Conservation (phyloP, 345 rosid genomes). For the Corchorus olitorius region DNA sequence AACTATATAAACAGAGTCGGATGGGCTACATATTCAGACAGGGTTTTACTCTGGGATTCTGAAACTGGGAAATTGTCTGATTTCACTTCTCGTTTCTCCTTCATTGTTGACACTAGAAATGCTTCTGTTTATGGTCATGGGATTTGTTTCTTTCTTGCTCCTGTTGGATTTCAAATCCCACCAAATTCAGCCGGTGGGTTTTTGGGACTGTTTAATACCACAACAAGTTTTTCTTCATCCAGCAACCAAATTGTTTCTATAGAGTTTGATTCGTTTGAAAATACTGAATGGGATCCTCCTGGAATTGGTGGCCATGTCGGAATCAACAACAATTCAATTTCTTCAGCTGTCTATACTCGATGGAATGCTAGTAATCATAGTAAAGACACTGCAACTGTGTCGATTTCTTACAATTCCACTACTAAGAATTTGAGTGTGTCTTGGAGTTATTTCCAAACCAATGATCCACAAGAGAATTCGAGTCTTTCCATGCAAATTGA, state of each 20-base stretch:
- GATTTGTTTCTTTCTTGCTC: conserved; percentile 36
- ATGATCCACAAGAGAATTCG: conserved; percentile 21
- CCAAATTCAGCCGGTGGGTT: conserved; percentile 45
- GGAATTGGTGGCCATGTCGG: conserved; percentile 40
- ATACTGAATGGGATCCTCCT: conserved; percentile 23
- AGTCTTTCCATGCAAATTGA: conserved; percentile 35
- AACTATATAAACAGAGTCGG: conserved; percentile 31
- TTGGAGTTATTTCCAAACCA: conserved; percentile 30
- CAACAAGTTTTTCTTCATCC: conserved; percentile 8
- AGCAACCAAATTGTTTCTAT: conserved; percentile 28
- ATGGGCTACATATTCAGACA: conserved; percentile 30
- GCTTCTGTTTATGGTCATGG: conserved; percentile 21
- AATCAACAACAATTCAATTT: conserved; percentile 42
- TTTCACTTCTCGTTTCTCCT: conserved; percentile 39
- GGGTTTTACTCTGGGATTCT: conserved; percentile 35
- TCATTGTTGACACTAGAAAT: conserved; percentile 19
- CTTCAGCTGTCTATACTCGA: conserved; percentile 27
- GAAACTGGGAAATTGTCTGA: conserved; percentile 29
- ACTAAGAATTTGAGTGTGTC: conserved; percentile 35
- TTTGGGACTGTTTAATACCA: conserved; percentile 42
- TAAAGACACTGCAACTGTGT: conserved; percentile 30
- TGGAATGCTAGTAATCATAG: conserved; percentile 48
- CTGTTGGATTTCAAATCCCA: conserved; percentile 42
- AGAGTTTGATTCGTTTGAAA: conserved; percentile 37
- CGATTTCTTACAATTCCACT: conserved; percentile 37